Conservation (phyloP, 495 filamentous ascomycete species). For the Hypoxylon fuscum region DNA sequence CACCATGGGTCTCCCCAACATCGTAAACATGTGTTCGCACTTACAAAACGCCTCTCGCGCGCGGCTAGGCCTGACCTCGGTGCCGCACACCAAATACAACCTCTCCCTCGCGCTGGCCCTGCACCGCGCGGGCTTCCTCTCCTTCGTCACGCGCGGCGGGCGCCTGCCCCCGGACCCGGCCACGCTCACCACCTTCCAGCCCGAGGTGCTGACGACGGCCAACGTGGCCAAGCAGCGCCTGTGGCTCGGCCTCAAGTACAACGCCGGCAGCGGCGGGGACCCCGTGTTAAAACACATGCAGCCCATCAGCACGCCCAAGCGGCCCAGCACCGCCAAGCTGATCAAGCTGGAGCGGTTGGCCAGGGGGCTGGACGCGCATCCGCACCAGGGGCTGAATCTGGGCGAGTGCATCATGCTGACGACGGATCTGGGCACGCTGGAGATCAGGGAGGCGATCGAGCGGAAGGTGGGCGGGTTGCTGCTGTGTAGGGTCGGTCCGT, state of each 20-base stretch:
- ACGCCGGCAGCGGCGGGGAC: conserved; percentile 69
- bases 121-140: conserved; percentile 83
- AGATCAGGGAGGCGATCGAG: conserved; percentile 86
- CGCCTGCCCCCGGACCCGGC: conserved; percentile 68
- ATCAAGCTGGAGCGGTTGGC: conserved; percentile 67
- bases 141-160: conserved; percentile 81
- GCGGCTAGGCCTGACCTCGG: conserved; percentile 84
- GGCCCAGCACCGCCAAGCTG: conserved; percentile 71
- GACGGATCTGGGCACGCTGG: conserved; percentile 83
- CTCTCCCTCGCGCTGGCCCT: conserved; percentile 78
- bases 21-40: conserved; percentile 87
- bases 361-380: conserved; percentile 69
- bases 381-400: conserved; percentile 76
- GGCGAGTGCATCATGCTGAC: conserved; percentile 86
- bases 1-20: conserved; percentile 85
- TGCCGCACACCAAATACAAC: conserved; percentile 84
- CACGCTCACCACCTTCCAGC: conserved; percentile 57
- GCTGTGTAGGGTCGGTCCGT: conserved; percentile 71
- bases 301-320: conserved; percentile 80
- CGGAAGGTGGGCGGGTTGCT: conserved; percentile 85
- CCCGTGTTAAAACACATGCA: conserved; percentile 79
- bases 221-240: conserved; percentile 82
- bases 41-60: conserved; percentile 92
- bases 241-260: conserved; percentile 94
- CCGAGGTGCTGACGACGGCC: conserved; percentile 73